A percentile compares a stretch with the other conserved stretches of the same genome.
These are phyloP conservation scores for Epichloe hybrida DNA, from an alignment of 2,329 filamentous ascomycete genomes.

Conservation along the genomic window DNA sequence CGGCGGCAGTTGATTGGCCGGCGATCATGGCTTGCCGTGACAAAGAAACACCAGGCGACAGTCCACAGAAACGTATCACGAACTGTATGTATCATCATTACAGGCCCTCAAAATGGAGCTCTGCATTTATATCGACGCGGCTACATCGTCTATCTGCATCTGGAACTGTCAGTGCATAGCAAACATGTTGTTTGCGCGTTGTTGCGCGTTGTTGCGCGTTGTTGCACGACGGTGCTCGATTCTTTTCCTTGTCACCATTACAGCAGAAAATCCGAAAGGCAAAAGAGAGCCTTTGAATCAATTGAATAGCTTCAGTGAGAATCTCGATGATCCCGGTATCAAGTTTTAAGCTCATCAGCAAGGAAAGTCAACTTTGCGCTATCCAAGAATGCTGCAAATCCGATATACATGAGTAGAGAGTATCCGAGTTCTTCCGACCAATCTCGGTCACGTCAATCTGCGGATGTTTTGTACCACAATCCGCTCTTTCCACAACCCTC, in stretches of 20 bases:
- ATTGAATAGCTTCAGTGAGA: constrained; percentile 3
- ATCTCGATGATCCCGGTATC: constrained; percentile 1
- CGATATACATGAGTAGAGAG: background rate
- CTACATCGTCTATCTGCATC: too few species aligned
- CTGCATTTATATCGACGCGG: too few species aligned
- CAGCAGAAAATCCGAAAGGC: constrained; percentile 4
- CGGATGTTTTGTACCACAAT: too few species aligned
- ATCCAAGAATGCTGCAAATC: constrained; percentile 4
- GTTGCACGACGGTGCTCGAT: constrained; percentile 4
- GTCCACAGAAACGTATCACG: too few species aligned
- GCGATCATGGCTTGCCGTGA: too few species aligned
- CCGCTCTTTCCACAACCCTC: background rate
- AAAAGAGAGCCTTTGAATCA: constrained; percentile 2
- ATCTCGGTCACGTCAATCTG: too few species aligned
- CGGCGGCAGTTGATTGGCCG: background rate
- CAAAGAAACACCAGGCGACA: too few species aligned
- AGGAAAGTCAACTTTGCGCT: constrained; percentile 1
- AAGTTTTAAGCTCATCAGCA: constrained; percentile 4
- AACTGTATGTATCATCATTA: too few species aligned
- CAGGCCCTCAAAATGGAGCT: too few species aligned
- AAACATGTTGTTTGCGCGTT: background rate
- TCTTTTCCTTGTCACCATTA: constrained; percentile 3
- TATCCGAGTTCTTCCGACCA: too few species aligned
- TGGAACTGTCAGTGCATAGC: too few species aligned
- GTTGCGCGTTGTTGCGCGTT: background rate